Base-by-base conservation (phyloP, 352 stramenopile species). In the Phytophthora colocasiae region DNA sequence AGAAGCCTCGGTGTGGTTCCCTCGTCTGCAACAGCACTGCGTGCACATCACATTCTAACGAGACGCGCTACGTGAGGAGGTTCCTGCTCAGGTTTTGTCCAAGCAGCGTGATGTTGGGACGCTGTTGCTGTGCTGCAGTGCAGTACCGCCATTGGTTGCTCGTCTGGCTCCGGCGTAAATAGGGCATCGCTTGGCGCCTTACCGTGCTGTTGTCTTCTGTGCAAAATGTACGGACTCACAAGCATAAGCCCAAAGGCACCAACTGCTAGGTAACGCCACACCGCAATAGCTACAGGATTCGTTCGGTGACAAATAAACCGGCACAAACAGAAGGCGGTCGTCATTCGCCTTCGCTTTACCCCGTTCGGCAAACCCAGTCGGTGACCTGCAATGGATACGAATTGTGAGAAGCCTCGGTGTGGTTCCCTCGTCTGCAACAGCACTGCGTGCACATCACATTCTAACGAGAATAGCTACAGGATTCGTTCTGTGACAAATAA, bases 141-240 rank as follows among this genome's bases (percentile, higher is more conserved):
- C 48, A 56, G 31, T 44, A 36, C 32, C 49, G 49, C 32, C 10
- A 19, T 56, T 32, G 14, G 46, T 52, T 52, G 46, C 22, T 17
- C 2, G 17, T 56, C 29, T 5, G 48, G 48, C 48, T 55, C 48
- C 48, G n/a, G n/a, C n/a, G n/a, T n/a, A n/a, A n/a, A n/a, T n/a
- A n/a, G n/a, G n/a, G 34, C 48, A 67, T 72, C 50, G 32, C 4
- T 62, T 38, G 57, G 11, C 40, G 39, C 36, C 64, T 68, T 71
- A 71, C 58, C 29, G 36, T 45, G 19, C 47, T 63, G 61, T 55
- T 57, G 63, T 53, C 48, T 50, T 56, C 7, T 60, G 22, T 32
- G 0, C 27, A 31, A 55, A 40, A 49, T 58, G 36, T 69, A 63
- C 63, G 49, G 63, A 66, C 19, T 43, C 14, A 49, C 39, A 17